These are phyloP conservation scores for Penicillium argentinense DNA, from an alignment of 495 filamentous ascomycete genomes.

Conservation along the genomic window DNA sequence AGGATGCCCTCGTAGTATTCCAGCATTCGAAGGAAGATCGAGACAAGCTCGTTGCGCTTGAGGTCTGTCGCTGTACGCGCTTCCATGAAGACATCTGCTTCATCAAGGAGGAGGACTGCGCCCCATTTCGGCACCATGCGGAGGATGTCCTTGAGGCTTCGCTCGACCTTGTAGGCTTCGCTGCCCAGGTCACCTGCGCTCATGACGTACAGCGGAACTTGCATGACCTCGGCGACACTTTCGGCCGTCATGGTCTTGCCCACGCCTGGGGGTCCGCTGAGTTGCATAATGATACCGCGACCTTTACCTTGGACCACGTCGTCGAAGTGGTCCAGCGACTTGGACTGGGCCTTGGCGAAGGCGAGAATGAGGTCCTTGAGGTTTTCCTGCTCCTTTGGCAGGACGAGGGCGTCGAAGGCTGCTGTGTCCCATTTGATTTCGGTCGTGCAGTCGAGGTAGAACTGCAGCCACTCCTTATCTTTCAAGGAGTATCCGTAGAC, in stretches of 20 bases:
- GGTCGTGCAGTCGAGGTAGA: conserved; percentile 35
- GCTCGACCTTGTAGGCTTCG: conserved; percentile 48
- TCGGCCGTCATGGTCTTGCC: conserved; percentile 47
- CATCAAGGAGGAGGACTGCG: conserved; percentile 45
- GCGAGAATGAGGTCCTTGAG: conserved; percentile 34
- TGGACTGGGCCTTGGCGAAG: conserved; percentile 30
- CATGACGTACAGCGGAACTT: conserved; percentile 39
- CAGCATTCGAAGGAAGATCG: conserved; percentile 52
- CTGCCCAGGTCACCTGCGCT: conserved; percentile 57
- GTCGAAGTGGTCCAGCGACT: conserved; percentile 26
- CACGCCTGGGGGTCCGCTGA: conserved; percentile 42
- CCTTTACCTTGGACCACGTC: conserved; percentile 36
- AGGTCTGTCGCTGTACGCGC: conserved; percentile 32
- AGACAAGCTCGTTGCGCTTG: conserved; percentile 44
- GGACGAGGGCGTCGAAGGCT: conserved; percentile 57
- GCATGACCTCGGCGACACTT: conserved; percentile 32
- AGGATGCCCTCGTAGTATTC: conserved; percentile 61
- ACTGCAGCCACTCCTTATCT: conserved; percentile 42
- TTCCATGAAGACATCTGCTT: conserved; percentile 50
- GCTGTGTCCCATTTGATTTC: conserved; percentile 52
- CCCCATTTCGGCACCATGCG: conserved; percentile 50
- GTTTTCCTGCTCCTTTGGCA: conserved; percentile 29
- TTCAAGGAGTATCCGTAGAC: conserved; percentile 29
- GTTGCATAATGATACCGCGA: conserved; percentile 36
- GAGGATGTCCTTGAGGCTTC: conserved; percentile 49